Base-by-base conservation (phyloP, 495 filamentous ascomycete species). In the Geopyxis carbonaria region DNA sequence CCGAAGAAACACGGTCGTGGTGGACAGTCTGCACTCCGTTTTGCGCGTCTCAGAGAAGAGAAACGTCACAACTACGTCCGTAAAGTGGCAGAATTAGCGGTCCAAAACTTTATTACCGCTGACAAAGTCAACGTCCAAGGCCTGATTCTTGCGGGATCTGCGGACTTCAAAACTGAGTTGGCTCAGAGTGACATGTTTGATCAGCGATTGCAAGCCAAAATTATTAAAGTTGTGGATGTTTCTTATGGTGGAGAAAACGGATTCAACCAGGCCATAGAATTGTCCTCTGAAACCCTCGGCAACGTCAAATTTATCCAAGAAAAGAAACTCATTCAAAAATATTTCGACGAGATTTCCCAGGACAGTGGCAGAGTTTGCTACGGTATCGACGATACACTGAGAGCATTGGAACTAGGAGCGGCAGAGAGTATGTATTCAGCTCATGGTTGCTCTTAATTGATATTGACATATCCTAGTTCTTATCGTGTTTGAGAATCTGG, bases 261-360 rank as follows among this genome's bases (percentile, higher is more conserved):
- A 13, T 97, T 97, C 68, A 97, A 95, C 66, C 91, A 97, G 64
- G 89, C 89, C 38, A 97, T 97, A 46, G 89, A 95, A 55, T 61
- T 97, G 50, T 75, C 89, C 21, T 67, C 81, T 9, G 91, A 97
- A 67, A 95, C 89, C n/a, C 69, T 97, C 32, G 78, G 84, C 61
- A 95, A 93, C 50, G 89, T 97, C 67, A 97, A 97, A 61, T 97
- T 97, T 61, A 93, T 97, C 59, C 89, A 97, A 61, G 89, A 97
- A 70, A 97, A 97, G 78, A 94, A 92, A 67, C 72, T 97, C 36
- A 97, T 97, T 56, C 82, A 84, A 53, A 84, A 77, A 52, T 97
- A 97, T 69, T 97, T 97, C 54, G 82, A 95, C 57, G 85, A 97
- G 63, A 94, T 97, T 56, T 92, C 81, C 50, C 85, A 93, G 57